Base-by-base conservation (phyloP, 306 rosid genomes). In the Pyrus bretschneideri region DNA sequence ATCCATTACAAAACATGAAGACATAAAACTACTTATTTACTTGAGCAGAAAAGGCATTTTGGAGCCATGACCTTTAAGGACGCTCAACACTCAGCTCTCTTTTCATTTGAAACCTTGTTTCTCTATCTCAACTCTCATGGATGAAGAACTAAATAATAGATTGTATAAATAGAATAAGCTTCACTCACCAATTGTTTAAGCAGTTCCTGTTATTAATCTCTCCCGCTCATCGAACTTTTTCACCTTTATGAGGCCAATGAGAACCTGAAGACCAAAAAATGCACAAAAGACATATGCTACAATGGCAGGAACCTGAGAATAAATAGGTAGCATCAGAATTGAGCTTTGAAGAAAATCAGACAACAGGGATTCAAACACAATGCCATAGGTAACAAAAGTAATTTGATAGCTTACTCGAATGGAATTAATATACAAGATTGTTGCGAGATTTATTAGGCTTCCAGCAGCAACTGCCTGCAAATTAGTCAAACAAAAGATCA, bases 381-480 rank as follows among this genome's bases (percentile, higher is more conserved):
- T 12, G 18, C 21, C 60, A 44, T 17, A 29, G 19, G 19, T 61
- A 78, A 19, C 71, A 77, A 69, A 49, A 52, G 76, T 5, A 30
- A 46, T 15, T 51, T 54, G 77, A 77, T 51, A 72, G 65, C 91
- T 84, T 86, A 96, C 99, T 67, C 89, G 89, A 80, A 92, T 80
- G 65, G 99, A 84, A 86, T 87, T 88, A 54, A 92, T 85, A 84
- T 86, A 88, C 81, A 92, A 85, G 83, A 96, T 68, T 76, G 99
- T 92, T 74, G 96, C 99, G 73, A 96, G 98, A 85, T 96, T 96
- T 82, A 96, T 84, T 51, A 96, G 83, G 87, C 99, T 96, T 82
- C 99, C 99, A 71, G 89, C 97, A 80, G 89, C 99, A 67, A 96
- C 89, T 21, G 90, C 93, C 99, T 96, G 93, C 87, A 71, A 72